phyloP scores from a whole-genome alignment of 2,329 filamentous ascomycete genomes.

The Hymenoscyphus fraxineus region DNA sequence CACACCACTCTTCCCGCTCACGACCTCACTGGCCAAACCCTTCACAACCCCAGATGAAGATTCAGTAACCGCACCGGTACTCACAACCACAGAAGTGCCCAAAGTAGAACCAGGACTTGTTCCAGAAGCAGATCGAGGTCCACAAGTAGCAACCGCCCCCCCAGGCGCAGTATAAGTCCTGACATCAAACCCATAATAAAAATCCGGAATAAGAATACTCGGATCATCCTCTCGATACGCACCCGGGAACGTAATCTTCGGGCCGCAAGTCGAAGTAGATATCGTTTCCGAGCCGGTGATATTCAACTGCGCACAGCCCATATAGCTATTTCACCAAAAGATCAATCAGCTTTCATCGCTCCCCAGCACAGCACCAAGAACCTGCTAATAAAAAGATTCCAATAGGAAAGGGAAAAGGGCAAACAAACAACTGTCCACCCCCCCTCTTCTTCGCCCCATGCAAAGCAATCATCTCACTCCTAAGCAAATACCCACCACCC shows the following conservation, averaged over 20 bases:
- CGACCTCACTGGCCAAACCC: background rate
- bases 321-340: slow-evolving; percentile 20
- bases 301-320: slow-evolving; percentile 27
- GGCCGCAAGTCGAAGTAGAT: slow-evolving; percentile 16
- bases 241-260: slow-evolving; percentile 26
- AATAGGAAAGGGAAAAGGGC: background rate
- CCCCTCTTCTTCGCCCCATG: slow-evolving; percentile 24
- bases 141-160: slow-evolving; percentile 22
- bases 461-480: slow-evolving; percentile 29
- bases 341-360: background rate
- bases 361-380: background rate
- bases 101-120: background rate
- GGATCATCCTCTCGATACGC: slow-evolving; percentile 23
- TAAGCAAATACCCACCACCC: slow-evolving; percentile 28
- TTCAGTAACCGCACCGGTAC: background rate
- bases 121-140: background rate
- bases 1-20: background rate
- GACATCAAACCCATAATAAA: slow-evolving; percentile 26
- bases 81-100: background rate
- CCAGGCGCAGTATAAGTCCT: slow-evolving; percentile 25
- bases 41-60: background rate
- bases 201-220: slow-evolving; percentile 25
- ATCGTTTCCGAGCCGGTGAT: slow-evolving; percentile 22
- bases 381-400: background rate
- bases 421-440: slow-evolving; percentile 22